These are phyloP conservation scores for Cymbidium sinense DNA, from an alignment of 106 monocot species.

Conservation along the genomic window DNA sequence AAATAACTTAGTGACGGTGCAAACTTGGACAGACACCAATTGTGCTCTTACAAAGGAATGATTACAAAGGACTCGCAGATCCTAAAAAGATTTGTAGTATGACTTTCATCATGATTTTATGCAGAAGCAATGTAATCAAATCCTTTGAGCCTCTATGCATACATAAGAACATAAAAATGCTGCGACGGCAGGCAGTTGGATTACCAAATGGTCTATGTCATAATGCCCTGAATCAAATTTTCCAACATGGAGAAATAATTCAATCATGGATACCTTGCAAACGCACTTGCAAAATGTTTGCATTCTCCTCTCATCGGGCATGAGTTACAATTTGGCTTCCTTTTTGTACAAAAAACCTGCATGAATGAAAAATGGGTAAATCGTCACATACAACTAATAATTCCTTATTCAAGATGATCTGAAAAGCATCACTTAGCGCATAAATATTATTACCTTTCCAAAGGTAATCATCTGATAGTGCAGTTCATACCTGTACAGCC, in stretches of 20 bases:
- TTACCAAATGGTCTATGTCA: background rate
- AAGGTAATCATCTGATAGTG: constrained; percentile 84
- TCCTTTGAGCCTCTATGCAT: background rate
- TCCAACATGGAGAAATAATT: background rate
- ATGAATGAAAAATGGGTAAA: constrained; percentile 5
- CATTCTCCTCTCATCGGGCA: constrained; percentile 73
- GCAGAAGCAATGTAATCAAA: background rate
- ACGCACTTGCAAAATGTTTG: constrained; percentile 82
- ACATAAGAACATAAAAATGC: background rate
- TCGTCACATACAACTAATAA: constrained; percentile 3
- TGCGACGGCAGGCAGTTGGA: background rate
- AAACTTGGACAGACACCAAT: background rate
- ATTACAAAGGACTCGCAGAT: background rate
- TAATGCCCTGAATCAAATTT: background rate
- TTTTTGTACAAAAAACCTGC: constrained; percentile 80
- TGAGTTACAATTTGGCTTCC: constrained; percentile 71
- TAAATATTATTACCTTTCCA: constrained; percentile 49
- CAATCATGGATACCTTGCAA: constrained; percentile 40
- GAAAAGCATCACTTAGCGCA: background rate
- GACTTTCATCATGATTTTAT: background rate
- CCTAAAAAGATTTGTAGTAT: too few species aligned
- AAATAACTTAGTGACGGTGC: too few species aligned
- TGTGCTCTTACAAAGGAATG: background rate
- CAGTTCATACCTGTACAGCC: constrained; percentile 53
- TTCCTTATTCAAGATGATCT: background rate